Base-by-base conservation (phyloP, 257 asterid species). In the Solanum arcanum region DNA sequence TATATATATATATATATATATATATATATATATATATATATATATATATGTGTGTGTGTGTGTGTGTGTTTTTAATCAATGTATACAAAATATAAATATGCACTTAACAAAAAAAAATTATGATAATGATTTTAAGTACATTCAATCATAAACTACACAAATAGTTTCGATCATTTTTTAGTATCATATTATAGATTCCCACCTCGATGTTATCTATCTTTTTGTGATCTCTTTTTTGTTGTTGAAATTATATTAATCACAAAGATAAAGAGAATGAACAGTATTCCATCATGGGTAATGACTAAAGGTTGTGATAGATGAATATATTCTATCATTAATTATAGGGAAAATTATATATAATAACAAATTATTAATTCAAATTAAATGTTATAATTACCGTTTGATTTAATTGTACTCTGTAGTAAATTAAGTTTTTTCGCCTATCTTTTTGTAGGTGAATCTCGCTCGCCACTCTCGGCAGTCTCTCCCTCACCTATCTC, bases 371-470 rank as follows among this genome's bases (percentile, higher is more conserved):
- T 33, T 33, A 33, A 33, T 33, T 33, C 35, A 33, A 33, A 33
- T 0, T 33, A 33, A 33, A 33, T 33, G 35, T 33, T 0, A 33
- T 33, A 3, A 33, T 33, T 4, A 0, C 0, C 1, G 35, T 33
- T 33, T 33, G 33, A 33, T 33, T 33, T 33, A 33, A 33, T 33
- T 33, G 35, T 33, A 33, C 35, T 3, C 4, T 0, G 0, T 33
- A 33, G 5, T 4, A 33, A 33, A 31, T 3, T 33, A 3, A 0
- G 5, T 3, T 3, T 3, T 33, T 33, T 33, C 35, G 5, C 5
- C 35, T 33, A 3, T 33, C 1, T 33, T 0, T 3, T 0, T 33
- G 5, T 31, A 31, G 3, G 33, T 31, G 33, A 31, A 31, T 31
- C 33, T 0, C 33, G 31, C 33, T 31, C 3, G 3, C 33, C 33